Base-by-base conservation (phyloP, 139 green algal species). In the Chlorella vulgaris region DNA sequence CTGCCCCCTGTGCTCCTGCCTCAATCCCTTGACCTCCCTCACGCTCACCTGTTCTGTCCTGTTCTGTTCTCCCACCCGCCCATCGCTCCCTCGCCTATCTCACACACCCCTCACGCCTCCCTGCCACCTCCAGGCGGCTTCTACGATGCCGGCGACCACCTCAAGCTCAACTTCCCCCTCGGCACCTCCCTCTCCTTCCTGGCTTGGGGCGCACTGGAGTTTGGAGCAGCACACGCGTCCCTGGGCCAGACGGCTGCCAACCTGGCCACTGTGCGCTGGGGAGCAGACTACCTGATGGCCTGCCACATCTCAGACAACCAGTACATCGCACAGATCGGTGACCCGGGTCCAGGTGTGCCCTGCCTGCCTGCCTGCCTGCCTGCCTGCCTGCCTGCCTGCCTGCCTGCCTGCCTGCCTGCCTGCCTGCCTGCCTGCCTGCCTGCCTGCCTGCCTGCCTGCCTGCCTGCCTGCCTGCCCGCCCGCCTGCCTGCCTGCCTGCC, bases 151-250 rank as follows among this genome's bases (percentile, higher is more conserved):
- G 90, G 90, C 63, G 91, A 94, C 75, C 78, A 89, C 62, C 50
- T 94, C 69, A 94, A 94, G 81, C 68, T 89, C 35, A 78, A 81
- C 69, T 92, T 94, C 67, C 89, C 90, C 3, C 78, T 92, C 58
- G 87, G 85, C 7, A 89, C 87, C 40, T 85, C 88, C 31, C 50
- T 87, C 18, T 69, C 76, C 31, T 77, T 88, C 55, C 83, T 94
- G 68, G 82, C 86, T 15, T 93, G 85, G 89, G 86, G 89, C 43
- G 36, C 91, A 3, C 69, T 94, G 2, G 87, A 94, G 61, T 94
- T 91, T 74, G 53, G 78, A 8, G 69, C 74, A 26, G 84, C 62
- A 3, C 88, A 90, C 36, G 39, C 60, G 15, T 43, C 40, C 31
- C 31, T 71, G 29, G 84, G 74, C 21, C 26, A 69, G 29, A 76